A percentile compares a stretch with the other conserved stretches of the same genome.
phyloP scores from a whole-genome alignment of 345 rosid species.

The Punica granatum region DNA sequence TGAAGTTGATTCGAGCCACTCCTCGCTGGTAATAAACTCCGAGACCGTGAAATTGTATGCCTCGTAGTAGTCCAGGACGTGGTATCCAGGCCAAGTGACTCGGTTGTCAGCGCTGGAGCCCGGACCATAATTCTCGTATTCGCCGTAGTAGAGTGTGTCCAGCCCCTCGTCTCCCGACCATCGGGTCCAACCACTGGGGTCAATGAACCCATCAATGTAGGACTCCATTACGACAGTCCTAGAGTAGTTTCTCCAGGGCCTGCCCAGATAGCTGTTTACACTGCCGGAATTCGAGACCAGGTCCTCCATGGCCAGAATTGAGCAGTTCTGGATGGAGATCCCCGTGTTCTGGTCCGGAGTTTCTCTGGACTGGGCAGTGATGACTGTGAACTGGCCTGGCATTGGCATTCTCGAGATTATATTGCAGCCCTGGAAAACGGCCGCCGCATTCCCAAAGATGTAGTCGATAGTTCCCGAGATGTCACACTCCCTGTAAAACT shows the following conservation, averaged over 20 bases:
- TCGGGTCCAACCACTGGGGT: constrained; percentile 53
- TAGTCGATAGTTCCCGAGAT: constrained; percentile 69
- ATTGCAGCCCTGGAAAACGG: constrained; percentile 57
- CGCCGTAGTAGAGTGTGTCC: constrained; percentile 64
- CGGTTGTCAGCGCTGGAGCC: constrained; percentile 55
- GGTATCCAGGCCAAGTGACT: constrained; percentile 68
- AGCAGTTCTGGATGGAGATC: constrained; percentile 71
- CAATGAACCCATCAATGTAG: constrained; percentile 55
- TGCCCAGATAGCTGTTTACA: constrained; percentile 62
- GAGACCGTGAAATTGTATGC: constrained; percentile 62
- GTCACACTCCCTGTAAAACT: constrained; percentile 73
- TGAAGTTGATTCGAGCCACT: constrained; percentile 74
- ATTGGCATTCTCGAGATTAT: constrained; percentile 58
- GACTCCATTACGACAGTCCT: constrained; percentile 58
- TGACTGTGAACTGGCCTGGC: constrained; percentile 52
- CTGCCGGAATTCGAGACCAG: constrained; percentile 20
- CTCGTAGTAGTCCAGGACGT: constrained; percentile 50
- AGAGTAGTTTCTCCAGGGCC: constrained; percentile 69
- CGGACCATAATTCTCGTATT: constrained; percentile 69
- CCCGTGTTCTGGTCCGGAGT: constrained; percentile 55
- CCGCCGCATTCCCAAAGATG: constrained; percentile 77
- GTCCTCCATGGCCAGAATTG: constrained; percentile 52
- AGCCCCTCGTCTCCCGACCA: constrained; percentile 45
- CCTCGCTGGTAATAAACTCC: constrained; percentile 59
- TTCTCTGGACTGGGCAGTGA: constrained; percentile 67